phyloP scores from a whole-genome alignment of 768 basidiomycete species.

The Pulveroboletus sp. region DNA sequence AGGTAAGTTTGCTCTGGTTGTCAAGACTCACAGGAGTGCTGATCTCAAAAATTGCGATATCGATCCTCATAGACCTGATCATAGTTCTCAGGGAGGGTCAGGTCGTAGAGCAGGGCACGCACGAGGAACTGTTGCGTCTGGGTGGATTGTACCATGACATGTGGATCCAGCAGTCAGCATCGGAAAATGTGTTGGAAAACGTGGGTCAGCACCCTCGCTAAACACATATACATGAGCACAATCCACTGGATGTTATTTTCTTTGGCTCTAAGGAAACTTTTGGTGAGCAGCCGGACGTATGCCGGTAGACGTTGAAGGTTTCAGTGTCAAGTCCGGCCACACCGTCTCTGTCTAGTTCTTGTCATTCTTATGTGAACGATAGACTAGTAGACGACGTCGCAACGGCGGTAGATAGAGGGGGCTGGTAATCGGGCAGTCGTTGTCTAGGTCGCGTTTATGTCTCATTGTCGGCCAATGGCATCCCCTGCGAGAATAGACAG shows the following conservation, averaged over 20 bases:
- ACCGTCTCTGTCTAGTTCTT: neutral
- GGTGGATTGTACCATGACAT: conserved; percentile 74
- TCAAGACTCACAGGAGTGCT: neutral
- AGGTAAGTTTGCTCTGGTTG: conserved; percentile 41
- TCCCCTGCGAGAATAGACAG: neutral
- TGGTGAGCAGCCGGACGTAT: neutral
- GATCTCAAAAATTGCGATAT: neutral
- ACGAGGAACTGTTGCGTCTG: conserved; percentile 72
- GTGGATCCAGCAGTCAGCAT: conserved; percentile 73
- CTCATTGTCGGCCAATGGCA: neutral
- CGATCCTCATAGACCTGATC: conserved; percentile 62
- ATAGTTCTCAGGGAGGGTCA: conserved; percentile 89
- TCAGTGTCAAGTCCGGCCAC: neutral
- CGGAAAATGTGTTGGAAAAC: conserved; percentile 24
- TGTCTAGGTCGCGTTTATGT: neutral
- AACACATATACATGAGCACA: neutral
- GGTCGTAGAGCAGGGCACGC: conserved; percentile 91
- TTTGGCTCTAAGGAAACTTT: neutral
- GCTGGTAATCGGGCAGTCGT: no score
- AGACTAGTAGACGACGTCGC: neutral
- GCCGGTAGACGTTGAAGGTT: neutral
- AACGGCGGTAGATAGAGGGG: neutral
- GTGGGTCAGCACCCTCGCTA: conserved; percentile 4
- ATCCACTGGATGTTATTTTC: neutral
- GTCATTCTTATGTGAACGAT: neutral